These are phyloP conservation scores for Colletotrichum lupini DNA, from an alignment of 2,329 filamentous ascomycete genomes.

Conservation along the genomic window DNA sequence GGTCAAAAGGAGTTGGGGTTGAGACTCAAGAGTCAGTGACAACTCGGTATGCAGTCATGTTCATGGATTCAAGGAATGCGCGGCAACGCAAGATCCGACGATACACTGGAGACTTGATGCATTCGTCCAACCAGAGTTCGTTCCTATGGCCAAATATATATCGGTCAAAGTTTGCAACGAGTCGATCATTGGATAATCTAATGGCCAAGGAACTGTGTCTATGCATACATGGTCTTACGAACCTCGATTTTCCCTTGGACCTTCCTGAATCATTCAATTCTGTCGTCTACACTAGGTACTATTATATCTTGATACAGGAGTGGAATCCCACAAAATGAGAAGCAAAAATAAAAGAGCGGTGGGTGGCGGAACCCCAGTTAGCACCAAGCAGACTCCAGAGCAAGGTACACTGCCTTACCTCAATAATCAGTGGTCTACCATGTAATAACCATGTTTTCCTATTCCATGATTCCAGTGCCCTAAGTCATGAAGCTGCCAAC, in stretches of 20 bases:
- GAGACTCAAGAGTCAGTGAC: not conserved
- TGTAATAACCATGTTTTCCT: not conserved
- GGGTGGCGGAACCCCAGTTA: not conserved
- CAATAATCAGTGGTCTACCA: not conserved
- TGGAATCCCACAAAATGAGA: not conserved
- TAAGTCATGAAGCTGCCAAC: not conserved
- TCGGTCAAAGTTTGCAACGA: not conserved
- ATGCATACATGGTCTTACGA: not conserved
- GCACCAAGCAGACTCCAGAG: not conserved
- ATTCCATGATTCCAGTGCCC: not conserved
- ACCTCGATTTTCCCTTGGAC: not conserved
- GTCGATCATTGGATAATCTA: not conserved
- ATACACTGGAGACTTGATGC: not conserved
- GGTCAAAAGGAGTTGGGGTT: not conserved
- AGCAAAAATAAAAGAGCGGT: not conserved
- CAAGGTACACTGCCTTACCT: too few relatives aligned
- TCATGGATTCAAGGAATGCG: not conserved
- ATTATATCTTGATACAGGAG: not conserved
- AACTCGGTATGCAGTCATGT: not conserved
- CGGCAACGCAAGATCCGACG: constrained; percentile 16
- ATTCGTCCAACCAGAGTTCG: not conserved
- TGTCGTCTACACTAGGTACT: not conserved
- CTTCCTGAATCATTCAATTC: not conserved
- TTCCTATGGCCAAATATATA: not conserved
- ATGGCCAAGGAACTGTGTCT: not conserved